Base-by-base conservation (phyloP, 257 asterid genomes). In the Solanum gandarillasii region DNA sequence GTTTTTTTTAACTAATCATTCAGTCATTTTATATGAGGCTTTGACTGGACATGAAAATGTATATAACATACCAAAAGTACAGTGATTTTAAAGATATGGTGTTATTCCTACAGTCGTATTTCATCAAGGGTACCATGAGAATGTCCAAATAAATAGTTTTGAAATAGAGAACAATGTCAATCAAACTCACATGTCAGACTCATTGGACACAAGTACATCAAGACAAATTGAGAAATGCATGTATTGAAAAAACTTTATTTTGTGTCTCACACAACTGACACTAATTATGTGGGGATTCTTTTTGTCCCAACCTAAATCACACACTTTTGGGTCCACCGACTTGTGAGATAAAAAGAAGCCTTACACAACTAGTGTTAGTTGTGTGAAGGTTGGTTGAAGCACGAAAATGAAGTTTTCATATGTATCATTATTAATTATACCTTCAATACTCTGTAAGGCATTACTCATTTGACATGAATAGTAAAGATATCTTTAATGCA, bases 401-500 rank as follows among this genome's bases (percentile, higher is more conserved):
- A 3, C 68, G 4, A 23, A 58, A 21, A 60, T 60, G 27, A 21
- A 21, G 27, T 60, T 60, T 55, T 60, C 27, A 60, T 76, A 39
- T 6, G 18, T n/a, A 78, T 41, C 84, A 39, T 78, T 23, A 31
- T 38, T 7, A 52, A 76, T 76, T 76, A 39, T 39, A 76, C 58
- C 84, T 27, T 43, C 21, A 76, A 75, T 76, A 25, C 12, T 31
- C 13, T 6, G 14, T 25, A n/a, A 78, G 87, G 32, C 21, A 1
- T 79, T 43, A 79, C 67, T 41, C 29, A 9, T 48, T 48, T 4
- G 27, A 71, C 52, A 39, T 32, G 73, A 70, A 8, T 39, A 48
- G 73, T 27, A 71, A 23, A 1, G 25, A 48, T 46, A 86, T 55
- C 72, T 52, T 67, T 60, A 76, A 36, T 83, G 83, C 94, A 96